phyloP scores from a whole-genome alignment of 2,329 filamentous ascomycete species.

The Neofusicoccum laricinum region DNA sequence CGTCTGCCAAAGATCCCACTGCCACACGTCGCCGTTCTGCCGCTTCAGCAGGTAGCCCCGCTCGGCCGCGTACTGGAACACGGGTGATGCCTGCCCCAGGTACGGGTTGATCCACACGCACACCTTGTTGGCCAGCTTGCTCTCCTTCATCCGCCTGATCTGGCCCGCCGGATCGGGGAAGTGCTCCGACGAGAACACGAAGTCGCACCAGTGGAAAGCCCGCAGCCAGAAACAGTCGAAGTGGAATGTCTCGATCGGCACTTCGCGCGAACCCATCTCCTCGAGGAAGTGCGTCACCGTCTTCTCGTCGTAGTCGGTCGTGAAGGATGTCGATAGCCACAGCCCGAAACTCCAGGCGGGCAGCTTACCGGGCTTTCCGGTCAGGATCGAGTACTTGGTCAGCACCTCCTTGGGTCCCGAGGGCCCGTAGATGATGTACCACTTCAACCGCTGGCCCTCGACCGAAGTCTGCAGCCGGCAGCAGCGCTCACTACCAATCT shows the following conservation, averaged over 20 bases:
- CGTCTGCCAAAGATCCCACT: slow-evolving; percentile 76
- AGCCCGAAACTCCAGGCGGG: slow-evolving; percentile 74
- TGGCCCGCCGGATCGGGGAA: slow-evolving; percentile 68
- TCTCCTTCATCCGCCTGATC: slow-evolving; percentile 62
- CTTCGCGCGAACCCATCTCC: slow-evolving; percentile 63
- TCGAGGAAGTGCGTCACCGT: slow-evolving; percentile 68
- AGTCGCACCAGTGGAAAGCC: slow-evolving; percentile 73
- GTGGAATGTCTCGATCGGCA: slow-evolving; percentile 69
- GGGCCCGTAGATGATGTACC: slow-evolving; percentile 69
- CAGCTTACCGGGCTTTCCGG: slow-evolving; percentile 62
- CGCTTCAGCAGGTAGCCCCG: slow-evolving; percentile 69
- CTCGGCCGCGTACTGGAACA: slow-evolving; percentile 62
- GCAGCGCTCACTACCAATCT: slow-evolving; percentile 71
- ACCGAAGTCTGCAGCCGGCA: slow-evolving; percentile 68
- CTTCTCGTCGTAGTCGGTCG: slow-evolving; percentile 67
- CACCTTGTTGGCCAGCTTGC: slow-evolving; percentile 58
- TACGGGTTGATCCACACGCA: slow-evolving; percentile 78
- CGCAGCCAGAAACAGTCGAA: slow-evolving; percentile 79
- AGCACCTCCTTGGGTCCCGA: slow-evolving; percentile 67
- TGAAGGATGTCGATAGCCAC: slow-evolving; percentile 75
- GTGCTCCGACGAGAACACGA: slow-evolving; percentile 64
- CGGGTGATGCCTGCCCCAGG: slow-evolving; percentile 64
- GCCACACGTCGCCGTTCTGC: slow-evolving; percentile 67
- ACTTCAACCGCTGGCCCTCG: slow-evolving; percentile 67
- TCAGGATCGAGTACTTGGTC: slow-evolving; percentile 63